Base-by-base conservation (phyloP, 108 stramenopile species). In the Seminavis robusta region DNA sequence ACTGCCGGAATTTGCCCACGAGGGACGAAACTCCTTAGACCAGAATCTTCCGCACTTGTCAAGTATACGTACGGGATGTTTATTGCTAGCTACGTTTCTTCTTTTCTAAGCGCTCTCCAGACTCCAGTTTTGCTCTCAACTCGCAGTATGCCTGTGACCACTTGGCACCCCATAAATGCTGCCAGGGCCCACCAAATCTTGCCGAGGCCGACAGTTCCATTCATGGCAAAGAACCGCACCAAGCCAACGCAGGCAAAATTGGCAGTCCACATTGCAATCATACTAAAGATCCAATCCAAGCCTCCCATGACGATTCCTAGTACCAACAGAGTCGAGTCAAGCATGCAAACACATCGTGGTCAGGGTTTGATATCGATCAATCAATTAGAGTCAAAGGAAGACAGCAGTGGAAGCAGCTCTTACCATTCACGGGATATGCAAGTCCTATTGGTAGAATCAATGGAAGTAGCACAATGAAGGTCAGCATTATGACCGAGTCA, bases 341-440 rank as follows among this genome's bases (percentile, higher is more conserved):
- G n/a, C n/a, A n/a, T n/a, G n/a, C n/a, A n/a, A n/a, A n/a, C n/a
- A n/a, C n/a, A n/a, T n/a, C n/a, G n/a, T n/a, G n/a, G n/a, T n/a
- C n/a, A n/a, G n/a, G n/a, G n/a, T n/a, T n/a, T n/a, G n/a, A n/a
- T n/a, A n/a, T n/a, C n/a, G n/a, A n/a, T n/a, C n/a, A n/a, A n/a
- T n/a, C n/a, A n/a, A n/a, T n/a, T n/a, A n/a, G n/a, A n/a, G n/a
- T n/a, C n/a, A n/a, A n/a, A n/a, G n/a, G n/a, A n/a, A n/a, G n/a
- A n/a, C n/a, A n/a, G n/a, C n/a, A n/a, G n/a, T n/a, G n/a, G n/a
- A n/a, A n/a, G n/a, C n/a, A n/a, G n/a, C n/a, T n/a, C n/a, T n/a
- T n/a, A n/a, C 94, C 95, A 63, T 94, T 94, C 45, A 89, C 86
- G 1, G 93, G 92, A 64, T 97, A 97, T 21, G 91, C 93, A n/a